Evolutionary conservation across 306 rosid genomes (phyloP).

Genomic region (Vicia villosa): DNA sequence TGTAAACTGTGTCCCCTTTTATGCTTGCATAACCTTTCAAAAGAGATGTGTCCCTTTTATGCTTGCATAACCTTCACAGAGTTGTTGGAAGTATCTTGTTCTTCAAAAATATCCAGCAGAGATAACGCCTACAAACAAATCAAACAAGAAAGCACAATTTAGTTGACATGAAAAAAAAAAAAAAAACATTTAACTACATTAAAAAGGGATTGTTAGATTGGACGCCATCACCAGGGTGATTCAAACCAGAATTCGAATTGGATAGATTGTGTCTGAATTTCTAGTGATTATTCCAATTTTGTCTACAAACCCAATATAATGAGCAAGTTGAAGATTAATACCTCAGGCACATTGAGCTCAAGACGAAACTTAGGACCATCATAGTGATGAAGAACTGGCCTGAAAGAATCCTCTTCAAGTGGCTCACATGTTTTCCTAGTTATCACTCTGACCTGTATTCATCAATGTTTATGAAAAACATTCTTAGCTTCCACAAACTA

Average conservation of each 20-base stretch:
- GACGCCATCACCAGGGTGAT: no score
- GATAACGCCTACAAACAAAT: constrained; percentile 69
- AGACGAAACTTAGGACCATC: constrained; percentile 99
- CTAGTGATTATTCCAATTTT: no score
- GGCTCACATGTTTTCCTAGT: constrained; percentile 87
- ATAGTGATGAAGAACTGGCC: constrained; percentile 98
- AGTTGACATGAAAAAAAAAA: neutral
- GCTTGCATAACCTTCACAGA: constrained; percentile 38
- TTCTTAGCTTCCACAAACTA: constrained; percentile 5
- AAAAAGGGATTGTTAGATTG: neutral
- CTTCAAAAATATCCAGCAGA: constrained; percentile 87
- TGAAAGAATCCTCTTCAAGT: constrained; percentile 93
- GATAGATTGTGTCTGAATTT: no score
- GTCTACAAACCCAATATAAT: neutral
- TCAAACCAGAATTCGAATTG: no score
- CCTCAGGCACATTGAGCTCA: constrained; percentile 92
- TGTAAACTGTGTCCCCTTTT: constrained; percentile 29
- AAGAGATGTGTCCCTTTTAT: constrained; percentile 31
- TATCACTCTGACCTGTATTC: constrained; percentile 66
- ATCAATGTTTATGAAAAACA: constrained; percentile 18
- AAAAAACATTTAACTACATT: neutral
- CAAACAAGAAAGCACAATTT: constrained; percentile 13
- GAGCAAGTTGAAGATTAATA: constrained; percentile 25
- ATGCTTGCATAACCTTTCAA: constrained; percentile 39
- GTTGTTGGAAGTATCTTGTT: constrained; percentile 49